These are phyloP conservation scores for Suillus variegatus DNA, from an alignment of 768 basidiomycete species.

Conservation along the genomic window DNA sequence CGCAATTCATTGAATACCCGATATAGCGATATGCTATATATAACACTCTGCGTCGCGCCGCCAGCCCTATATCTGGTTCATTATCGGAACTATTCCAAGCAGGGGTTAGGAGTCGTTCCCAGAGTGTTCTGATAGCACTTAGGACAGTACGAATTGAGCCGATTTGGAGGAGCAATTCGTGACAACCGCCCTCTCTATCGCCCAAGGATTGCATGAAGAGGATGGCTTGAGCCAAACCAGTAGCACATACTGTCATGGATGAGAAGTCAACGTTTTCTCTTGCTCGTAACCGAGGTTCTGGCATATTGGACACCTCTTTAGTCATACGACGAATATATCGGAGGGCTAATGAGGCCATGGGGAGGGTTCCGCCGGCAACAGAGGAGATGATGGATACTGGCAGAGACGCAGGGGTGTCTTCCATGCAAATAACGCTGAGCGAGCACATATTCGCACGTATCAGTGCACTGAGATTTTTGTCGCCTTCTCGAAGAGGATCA, in stretches of 20 bases:
- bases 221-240: constrained; percentile 9
- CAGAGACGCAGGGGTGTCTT: not conserved
- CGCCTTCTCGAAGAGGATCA: constrained; percentile 3
- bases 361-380: constrained; percentile 6
- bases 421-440: constrained; percentile 8
- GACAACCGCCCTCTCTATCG: not conserved
- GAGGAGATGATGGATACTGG: constrained; percentile 3
- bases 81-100: constrained; percentile 6
- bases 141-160: constrained; percentile 10
- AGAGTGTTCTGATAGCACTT: not conserved
- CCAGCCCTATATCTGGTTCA: constrained; percentile 8
- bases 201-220: constrained; percentile 6
- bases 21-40: constrained; percentile 10
- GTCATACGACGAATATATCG: constrained; percentile 10
- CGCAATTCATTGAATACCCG: constrained; percentile 8
- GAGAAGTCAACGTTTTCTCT: constrained; percentile 6
- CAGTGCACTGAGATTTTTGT: constrained; percentile 3
- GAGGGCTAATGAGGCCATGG: constrained; percentile 10
- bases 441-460: constrained; percentile 9
- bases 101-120: constrained; percentile 5
- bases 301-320: constrained; percentile 9
- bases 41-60: constrained; percentile 7
- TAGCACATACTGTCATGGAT: constrained; percentile 6
- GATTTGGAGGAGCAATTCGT: constrained; percentile 4
- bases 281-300: not conserved